phyloP scores from a whole-genome alignment of 2,329 filamentous ascomycete genomes.

The Trichoderma sp. region DNA sequence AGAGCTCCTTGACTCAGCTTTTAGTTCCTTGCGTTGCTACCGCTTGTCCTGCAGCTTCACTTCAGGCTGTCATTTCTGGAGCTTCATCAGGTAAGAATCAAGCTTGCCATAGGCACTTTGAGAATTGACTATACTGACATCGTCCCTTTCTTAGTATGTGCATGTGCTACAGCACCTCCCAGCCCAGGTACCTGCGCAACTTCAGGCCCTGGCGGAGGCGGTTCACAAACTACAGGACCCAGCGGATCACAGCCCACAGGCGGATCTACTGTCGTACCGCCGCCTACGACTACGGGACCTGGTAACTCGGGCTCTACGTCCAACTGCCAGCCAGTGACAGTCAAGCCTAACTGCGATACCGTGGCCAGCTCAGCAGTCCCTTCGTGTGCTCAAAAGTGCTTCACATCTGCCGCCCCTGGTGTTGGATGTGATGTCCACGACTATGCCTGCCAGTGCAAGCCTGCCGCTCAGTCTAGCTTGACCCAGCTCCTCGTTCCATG shows the following conservation, averaged over 20 bases:
- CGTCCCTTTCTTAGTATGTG: slow-evolving; percentile 20
- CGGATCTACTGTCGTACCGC: neutral
- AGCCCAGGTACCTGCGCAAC: slow-evolving; percentile 24
- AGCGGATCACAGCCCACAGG: neutral
- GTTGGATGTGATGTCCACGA: slow-evolving; percentile 34
- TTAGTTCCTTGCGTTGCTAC: slow-evolving; percentile 34
- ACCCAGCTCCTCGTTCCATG: slow-evolving; percentile 34
- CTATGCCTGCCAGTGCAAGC: slow-evolving; percentile 34
- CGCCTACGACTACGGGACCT: neutral
- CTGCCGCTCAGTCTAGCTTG: slow-evolving; percentile 29
- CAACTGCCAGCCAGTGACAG: slow-evolving; percentile 13
- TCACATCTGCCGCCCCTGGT: slow-evolving; percentile 31
- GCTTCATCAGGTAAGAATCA: slow-evolving; percentile 27
- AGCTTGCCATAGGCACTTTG: neutral
- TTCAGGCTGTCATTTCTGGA: slow-evolving; percentile 32
- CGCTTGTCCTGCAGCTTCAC: slow-evolving; percentile 29
- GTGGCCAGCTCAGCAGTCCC: slow-evolving; percentile 35
- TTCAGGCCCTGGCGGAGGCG: neutral
- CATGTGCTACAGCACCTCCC: slow-evolving; percentile 25
- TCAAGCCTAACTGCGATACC: slow-evolving; percentile 30
- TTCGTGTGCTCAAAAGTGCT: slow-evolving; percentile 35
- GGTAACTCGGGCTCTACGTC: neutral
- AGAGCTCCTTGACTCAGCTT: slow-evolving; percentile 30
- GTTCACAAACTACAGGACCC: neutral
- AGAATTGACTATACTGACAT: neutral